These are phyloP conservation scores for Monosporascus sp. DNA, from an alignment of 2,329 filamentous ascomycete genomes.

Conservation along the genomic window DNA sequence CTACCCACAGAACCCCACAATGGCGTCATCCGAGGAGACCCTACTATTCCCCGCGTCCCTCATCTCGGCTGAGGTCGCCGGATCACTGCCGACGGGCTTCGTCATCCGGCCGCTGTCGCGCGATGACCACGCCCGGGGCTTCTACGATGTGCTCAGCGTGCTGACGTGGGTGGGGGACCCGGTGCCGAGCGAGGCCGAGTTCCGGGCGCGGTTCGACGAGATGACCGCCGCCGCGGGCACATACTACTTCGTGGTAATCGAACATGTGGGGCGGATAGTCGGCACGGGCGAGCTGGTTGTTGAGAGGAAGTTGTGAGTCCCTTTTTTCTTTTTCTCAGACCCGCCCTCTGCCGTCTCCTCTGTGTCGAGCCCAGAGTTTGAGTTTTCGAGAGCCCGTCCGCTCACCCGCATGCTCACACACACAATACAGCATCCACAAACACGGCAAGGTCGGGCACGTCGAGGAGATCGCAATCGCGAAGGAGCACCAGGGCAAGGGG, in stretches of 20 bases:
- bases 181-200: slow-evolving; percentile 51
- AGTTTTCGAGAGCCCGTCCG: not conserved
- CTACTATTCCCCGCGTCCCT: slow-evolving; percentile 59
- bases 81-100: slow-evolving; percentile 62
- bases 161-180: slow-evolving; percentile 74
- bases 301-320: slow-evolving; percentile 68
- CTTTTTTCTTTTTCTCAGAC: too few species aligned
- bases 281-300: slow-evolving; percentile 72
- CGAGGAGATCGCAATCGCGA: slow-evolving; percentile 76
- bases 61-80: slow-evolving; percentile 57
- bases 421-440: slow-evolving; percentile 53
- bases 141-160: slow-evolving; percentile 69
- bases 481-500: slow-evolving; percentile 77
- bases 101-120: slow-evolving; percentile 63
- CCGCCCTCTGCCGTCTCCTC: too few species aligned
- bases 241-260: slow-evolving; percentile 69
- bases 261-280: slow-evolving; percentile 58
- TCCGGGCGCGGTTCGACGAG: slow-evolving; percentile 57
- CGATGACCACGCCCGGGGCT: slow-evolving; percentile 63
- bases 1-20: too few species aligned
- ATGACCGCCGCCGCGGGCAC: slow-evolving; percentile 32
- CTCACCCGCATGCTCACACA: slow-evolving; percentile 3
- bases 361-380: too few species aligned
- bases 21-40: too few species aligned
- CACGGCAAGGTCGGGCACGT: slow-evolving; percentile 70